These are phyloP conservation scores for Trypanosoma vivax DNA, from an alignment of 208 protist species.

Conservation along the genomic window DNA sequence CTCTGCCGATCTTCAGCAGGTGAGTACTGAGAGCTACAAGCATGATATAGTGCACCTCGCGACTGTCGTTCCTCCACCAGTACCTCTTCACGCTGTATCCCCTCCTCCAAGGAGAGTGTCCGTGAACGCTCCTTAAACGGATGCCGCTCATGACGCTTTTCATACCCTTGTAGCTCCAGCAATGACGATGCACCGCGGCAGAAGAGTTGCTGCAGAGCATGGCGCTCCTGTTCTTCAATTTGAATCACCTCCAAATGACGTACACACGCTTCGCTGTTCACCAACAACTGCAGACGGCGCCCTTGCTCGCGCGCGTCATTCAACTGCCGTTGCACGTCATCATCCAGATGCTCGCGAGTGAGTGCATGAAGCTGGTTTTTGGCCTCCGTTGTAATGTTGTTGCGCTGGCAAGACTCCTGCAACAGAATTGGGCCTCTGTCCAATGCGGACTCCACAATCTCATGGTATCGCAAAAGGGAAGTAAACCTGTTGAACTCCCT, in stretches of 20 bases:
- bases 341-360: neutral
- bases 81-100: conserved; percentile 1
- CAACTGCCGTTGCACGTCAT: conserved; percentile 3
- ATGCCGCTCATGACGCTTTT: neutral
- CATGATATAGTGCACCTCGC: neutral
- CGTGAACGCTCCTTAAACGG: neutral
- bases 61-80: neutral
- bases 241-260: neutral
- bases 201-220: conserved; percentile 4
- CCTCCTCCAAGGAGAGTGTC: neutral
- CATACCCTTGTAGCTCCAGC: neutral
- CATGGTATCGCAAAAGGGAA: conserved; percentile 15
- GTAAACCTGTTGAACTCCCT: conserved; percentile 1
- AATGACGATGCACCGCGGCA: neutral
- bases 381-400: conserved; percentile 16
- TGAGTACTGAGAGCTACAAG: too few relatives aligned
- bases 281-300: neutral
- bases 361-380: conserved; percentile 4
- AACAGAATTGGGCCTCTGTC: conserved; percentile 7
- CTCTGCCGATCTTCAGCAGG: neutral
- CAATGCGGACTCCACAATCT: conserved; percentile 10
- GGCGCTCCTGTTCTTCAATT: conserved; percentile 5
- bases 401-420: conserved; percentile 17
- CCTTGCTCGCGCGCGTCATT: neutral
- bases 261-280: conserved; percentile 5